Conservation (phyloP, 495 filamentous ascomycete genomes). For the Hypoxylon crocopeplum region DNA sequence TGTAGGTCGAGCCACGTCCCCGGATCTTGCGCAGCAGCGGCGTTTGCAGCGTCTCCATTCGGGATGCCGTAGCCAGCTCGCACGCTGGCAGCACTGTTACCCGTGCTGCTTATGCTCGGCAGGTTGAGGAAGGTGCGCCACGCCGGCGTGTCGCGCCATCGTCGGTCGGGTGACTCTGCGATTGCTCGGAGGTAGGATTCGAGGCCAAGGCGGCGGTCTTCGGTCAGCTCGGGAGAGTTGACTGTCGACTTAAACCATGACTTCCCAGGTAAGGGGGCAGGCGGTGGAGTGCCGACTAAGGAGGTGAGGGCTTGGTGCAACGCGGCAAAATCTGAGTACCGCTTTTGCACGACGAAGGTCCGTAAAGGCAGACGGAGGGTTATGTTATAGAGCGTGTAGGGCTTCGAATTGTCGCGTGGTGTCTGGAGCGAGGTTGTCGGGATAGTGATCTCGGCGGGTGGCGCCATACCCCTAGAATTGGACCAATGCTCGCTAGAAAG, state of each 20-base stretch:
- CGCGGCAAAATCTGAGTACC: slow-evolving; percentile 88
- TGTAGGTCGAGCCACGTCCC: slow-evolving; percentile 87
- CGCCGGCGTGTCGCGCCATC: slow-evolving; percentile 83
- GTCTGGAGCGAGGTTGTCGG: slow-evolving; percentile 71
- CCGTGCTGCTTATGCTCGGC: slow-evolving; percentile 58
- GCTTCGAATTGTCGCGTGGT: slow-evolving; percentile 62
- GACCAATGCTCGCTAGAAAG: slow-evolving; percentile 3
- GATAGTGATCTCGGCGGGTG: slow-evolving; percentile 80
- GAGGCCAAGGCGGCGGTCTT: slow-evolving; percentile 75
- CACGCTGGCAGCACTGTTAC: slow-evolving; percentile 54
- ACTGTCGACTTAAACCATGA: slow-evolving; percentile 86
- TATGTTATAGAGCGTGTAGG: slow-evolving; percentile 93
- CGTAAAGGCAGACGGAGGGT: slow-evolving; percentile 85
- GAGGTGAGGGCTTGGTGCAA: slow-evolving; percentile 74
- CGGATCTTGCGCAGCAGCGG: slow-evolving; percentile 70
- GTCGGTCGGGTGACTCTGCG: slow-evolving; percentile 72
- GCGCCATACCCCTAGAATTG: slow-evolving; percentile 63
- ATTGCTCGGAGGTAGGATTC: slow-evolving; percentile 85
- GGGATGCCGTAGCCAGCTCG: slow-evolving; percentile 53
- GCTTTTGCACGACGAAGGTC: slow-evolving; percentile 85
- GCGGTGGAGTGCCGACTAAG: slow-evolving; percentile 64
- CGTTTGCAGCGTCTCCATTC: slow-evolving; percentile 46
- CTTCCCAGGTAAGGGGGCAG: slow-evolving; percentile 76
- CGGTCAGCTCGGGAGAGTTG: slow-evolving; percentile 76
- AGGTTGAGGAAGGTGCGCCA: slow-evolving; percentile 91